Percentiles rank a stretch among this genome's conserved stretches.
Conservation (phyloP, 441 rosid genomes). For the Caryocar brasiliense region DNA sequence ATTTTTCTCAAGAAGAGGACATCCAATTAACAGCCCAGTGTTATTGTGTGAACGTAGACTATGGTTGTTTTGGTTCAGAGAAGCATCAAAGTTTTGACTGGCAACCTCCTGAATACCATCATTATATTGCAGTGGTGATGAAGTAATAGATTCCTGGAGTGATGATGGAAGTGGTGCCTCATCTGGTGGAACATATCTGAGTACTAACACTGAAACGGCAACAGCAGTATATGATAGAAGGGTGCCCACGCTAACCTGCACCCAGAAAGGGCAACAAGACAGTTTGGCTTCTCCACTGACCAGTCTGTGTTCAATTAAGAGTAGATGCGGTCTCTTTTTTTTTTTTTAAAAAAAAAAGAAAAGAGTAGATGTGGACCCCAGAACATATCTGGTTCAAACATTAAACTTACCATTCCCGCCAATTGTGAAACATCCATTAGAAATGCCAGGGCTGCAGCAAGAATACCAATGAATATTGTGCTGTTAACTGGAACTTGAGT, state of each 20-base stretch:
- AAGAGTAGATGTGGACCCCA: neutral
- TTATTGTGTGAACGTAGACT: slow-evolving; percentile 16
- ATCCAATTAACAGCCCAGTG: slow-evolving; percentile 19
- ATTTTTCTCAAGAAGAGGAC: slow-evolving; percentile 35
- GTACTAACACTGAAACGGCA: slow-evolving; percentile 64
- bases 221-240: slow-evolving; percentile 79
- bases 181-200: slow-evolving; percentile 76
- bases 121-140: slow-evolving; percentile 13
- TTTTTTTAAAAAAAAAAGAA: no score
- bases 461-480: slow-evolving; percentile 52
- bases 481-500: slow-evolving; percentile 81
- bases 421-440: slow-evolving; percentile 80
- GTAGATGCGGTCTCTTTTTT: neutral
- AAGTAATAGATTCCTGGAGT: slow-evolving; percentile 32
- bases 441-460: slow-evolving; percentile 63
- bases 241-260: slow-evolving; percentile 87
- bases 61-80: slow-evolving; percentile 16
- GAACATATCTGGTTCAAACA: neutral
- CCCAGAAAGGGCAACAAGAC: slow-evolving; percentile 1
- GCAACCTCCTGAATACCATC: slow-evolving; percentile 11
- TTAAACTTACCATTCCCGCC: slow-evolving; percentile 68
- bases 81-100: slow-evolving; percentile 7
- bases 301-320: neutral
- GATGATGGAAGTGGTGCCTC: slow-evolving; percentile 57
- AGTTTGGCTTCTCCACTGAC: no score